A percentile compares a stretch with the other conserved stretches of the same genome.
phyloP scores from a whole-genome alignment of 805 yeast species.

The Saccharomycopsis guyanensis region DNA sequence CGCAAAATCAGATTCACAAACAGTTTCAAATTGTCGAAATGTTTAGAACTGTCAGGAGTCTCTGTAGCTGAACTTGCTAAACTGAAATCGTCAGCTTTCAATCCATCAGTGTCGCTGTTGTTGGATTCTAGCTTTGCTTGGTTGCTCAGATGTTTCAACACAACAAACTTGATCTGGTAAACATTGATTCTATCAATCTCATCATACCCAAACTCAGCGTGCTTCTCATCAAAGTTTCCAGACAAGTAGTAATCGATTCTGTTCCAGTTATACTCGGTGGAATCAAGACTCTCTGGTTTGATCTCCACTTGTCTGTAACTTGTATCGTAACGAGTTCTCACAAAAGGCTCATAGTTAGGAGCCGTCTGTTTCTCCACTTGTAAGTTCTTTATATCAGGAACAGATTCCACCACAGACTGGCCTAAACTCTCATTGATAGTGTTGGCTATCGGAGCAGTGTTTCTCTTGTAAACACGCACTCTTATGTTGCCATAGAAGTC shows the following conservation, averaged over 20 bases:
- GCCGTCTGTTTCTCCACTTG: background rate
- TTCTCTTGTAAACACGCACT: slow-evolving; percentile 42
- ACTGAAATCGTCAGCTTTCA: slow-evolving; percentile 1
- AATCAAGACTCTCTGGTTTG: slow-evolving; percentile 45
- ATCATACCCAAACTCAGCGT: slow-evolving; percentile 35
- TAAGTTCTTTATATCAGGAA: background rate
- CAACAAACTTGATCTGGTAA: slow-evolving; percentile 74
- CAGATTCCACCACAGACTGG: background rate
- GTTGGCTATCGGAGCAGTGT: background rate
- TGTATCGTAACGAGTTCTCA: slow-evolving; percentile 74
- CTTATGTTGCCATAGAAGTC: slow-evolving; percentile 66
- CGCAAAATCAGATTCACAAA: slow-evolving; percentile 12
- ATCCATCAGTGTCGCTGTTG: slow-evolving; percentile 7
- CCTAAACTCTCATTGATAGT: background rate
- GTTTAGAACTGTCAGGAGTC: slow-evolving; percentile 1
- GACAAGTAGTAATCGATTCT: slow-evolving; percentile 86
- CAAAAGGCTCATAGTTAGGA: slow-evolving; percentile 38
- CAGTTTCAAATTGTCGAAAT: slow-evolving; percentile 12
- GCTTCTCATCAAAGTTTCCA: slow-evolving; percentile 62
- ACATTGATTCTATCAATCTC: slow-evolving; percentile 40
- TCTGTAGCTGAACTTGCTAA: background rate
- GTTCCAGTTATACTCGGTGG: slow-evolving; percentile 74
- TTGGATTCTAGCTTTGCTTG: background rate
- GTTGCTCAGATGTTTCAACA: slow-evolving; percentile 25
- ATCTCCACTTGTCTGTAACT: slow-evolving; percentile 51